Conservation (phyloP, 2,329 filamentous ascomycete genomes). For the Bipolaris sorokiniana region DNA sequence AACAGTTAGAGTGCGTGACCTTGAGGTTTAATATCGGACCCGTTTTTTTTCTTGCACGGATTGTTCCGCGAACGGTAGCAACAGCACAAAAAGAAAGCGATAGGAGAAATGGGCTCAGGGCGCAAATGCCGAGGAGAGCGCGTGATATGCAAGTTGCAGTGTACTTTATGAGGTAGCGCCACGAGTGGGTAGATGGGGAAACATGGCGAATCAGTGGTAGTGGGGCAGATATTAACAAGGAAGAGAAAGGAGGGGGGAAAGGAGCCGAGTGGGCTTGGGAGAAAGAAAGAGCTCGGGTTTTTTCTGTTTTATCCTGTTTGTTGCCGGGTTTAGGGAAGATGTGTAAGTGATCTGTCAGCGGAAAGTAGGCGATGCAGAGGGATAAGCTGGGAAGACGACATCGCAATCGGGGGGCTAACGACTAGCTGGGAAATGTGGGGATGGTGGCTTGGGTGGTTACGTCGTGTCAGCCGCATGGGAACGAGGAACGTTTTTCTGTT, state of each 20-base stretch:
- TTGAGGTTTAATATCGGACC: conserved; percentile 6
- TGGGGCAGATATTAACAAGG: background rate
- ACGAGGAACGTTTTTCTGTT: background rate
- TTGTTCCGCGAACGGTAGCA: background rate
- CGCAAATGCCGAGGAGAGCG: background rate
- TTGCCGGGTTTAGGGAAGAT: background rate
- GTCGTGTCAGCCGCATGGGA: background rate
- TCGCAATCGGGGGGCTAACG: background rate
- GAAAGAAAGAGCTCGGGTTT: background rate
- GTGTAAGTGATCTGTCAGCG: conserved; percentile 10
- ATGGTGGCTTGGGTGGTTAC: background rate
- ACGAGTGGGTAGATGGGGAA: conserved; percentile 16
- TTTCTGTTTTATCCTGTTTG: conserved; percentile 6
- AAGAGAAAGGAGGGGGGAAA: background rate
- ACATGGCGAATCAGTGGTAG: conserved; percentile 25
- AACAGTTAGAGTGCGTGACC: background rate
- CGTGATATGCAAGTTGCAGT: background rate
- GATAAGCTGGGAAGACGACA: background rate
- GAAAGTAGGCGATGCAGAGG: background rate
- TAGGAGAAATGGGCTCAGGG: background rate
- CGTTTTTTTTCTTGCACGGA: background rate
- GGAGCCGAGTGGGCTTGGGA: background rate
- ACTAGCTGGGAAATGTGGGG: background rate
- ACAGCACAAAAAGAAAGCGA: background rate
- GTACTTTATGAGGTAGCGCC: conserved; percentile 9